These are phyloP conservation scores for Heterobasidion occidentale DNA, from an alignment of 1,284 basidiomycete species.

Conservation along the genomic window DNA sequence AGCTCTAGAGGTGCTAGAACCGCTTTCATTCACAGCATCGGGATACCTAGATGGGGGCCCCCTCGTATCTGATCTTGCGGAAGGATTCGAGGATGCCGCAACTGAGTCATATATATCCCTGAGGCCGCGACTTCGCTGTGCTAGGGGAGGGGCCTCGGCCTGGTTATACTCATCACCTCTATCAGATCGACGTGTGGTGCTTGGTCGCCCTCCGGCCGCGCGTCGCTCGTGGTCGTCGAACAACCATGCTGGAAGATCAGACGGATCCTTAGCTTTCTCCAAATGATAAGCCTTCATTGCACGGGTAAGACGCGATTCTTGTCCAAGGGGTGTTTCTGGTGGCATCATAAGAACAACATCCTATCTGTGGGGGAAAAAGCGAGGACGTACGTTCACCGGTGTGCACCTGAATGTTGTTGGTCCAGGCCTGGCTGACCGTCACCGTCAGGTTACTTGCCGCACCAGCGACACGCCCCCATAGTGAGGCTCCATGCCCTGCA, in stretches of 20 bases:
- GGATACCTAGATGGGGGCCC: background rate
- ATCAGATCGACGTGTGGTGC: background rate
- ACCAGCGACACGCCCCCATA: slow-evolving; percentile 50
- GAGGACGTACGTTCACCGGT: slow-evolving; percentile 41
- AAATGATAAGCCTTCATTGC: slow-evolving; percentile 64
- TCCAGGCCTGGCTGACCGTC: slow-evolving; percentile 51
- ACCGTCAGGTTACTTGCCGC: slow-evolving; percentile 47
- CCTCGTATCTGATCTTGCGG: background rate
- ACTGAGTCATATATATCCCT: slow-evolving; percentile 30
- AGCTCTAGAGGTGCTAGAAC: slow-evolving; percentile 24
- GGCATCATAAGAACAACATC: background rate
- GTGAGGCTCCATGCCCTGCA: slow-evolving; percentile 30
- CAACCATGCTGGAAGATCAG: slow-evolving; percentile 62
- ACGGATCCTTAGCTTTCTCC: slow-evolving; percentile 44
- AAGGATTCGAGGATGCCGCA: slow-evolving; percentile 8
- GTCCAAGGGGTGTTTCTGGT: slow-evolving; percentile 46
- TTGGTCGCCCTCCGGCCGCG: slow-evolving; percentile 13
- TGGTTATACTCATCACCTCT: background rate
- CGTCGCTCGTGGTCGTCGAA: slow-evolving; percentile 50
- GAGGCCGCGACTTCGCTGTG: slow-evolving; percentile 16
- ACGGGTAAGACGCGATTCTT: slow-evolving; percentile 53
- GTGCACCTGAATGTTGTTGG: slow-evolving; percentile 30
- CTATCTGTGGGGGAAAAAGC: background rate
- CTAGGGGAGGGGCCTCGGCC: background rate
- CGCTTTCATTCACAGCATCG: background rate